Evolutionary conservation across 305 asterid species (phyloP).

Genomic region (Ajuga reptans): DNA sequence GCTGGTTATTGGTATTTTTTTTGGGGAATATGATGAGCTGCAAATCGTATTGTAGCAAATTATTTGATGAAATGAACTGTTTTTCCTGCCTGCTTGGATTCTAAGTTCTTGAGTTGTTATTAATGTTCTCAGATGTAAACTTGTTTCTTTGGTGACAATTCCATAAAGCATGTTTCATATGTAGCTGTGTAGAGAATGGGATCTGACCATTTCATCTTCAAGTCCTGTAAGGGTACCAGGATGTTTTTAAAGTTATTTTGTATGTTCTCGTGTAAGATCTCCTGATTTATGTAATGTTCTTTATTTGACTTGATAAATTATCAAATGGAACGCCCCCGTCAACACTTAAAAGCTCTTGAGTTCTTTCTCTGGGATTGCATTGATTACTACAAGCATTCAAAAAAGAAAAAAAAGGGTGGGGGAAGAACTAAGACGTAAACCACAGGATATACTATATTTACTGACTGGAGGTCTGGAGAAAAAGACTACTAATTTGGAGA

Average conservation of each 20-base stretch:
- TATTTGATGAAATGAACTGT: not conserved
- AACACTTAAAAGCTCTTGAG: not conserved
- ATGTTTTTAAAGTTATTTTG: not conserved
- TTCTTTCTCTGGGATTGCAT: not conserved
- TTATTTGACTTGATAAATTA: not conserved
- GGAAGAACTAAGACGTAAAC: not conserved
- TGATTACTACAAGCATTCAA: not conserved
- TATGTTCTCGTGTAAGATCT: not conserved
- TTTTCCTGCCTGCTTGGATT: not conserved
- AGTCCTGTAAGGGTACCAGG: not conserved
- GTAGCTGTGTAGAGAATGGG: not conserved
- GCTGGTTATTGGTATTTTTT: conserved; percentile 1
- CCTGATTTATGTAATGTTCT: not conserved
- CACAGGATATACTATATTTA: not conserved
- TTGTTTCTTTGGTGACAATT: not conserved
- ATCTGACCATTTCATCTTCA: not conserved
- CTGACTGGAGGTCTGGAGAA: not conserved
- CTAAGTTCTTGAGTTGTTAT: not conserved
- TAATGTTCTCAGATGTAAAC: not conserved
- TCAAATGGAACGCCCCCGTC: not conserved
- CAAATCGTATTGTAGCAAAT: not conserved
- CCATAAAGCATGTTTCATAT: not conserved
- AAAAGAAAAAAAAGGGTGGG: too few relatives aligned
- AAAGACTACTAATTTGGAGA: not conserved
- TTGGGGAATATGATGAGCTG: not conserved